A percentile compares a stretch with the other conserved stretches of the same genome.
Conservation (phyloP, 176 grass and related monocot species). For the Chrysopogon serrulatus region DNA sequence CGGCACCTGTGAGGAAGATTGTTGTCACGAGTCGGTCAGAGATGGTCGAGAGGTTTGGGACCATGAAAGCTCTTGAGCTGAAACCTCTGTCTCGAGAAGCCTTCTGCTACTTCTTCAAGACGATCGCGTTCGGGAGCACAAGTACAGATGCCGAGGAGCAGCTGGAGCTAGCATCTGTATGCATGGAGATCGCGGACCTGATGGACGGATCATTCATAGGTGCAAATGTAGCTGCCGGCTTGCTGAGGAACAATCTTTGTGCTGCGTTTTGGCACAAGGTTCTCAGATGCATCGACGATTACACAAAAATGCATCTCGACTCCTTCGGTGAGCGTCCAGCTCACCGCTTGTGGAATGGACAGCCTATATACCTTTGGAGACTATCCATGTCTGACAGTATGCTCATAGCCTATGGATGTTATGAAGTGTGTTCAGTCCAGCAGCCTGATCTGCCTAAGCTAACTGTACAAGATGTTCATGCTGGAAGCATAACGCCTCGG, state of each 20-base stretch:
- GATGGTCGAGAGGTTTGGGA: not conserved
- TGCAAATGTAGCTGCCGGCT: not conserved
- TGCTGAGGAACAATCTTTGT: not conserved
- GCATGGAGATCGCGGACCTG: not conserved
- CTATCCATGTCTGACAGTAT: not conserved
- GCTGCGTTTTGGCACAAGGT: not conserved
- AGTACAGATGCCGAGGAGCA: not conserved
- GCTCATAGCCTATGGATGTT: not conserved
- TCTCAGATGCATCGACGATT: not conserved
- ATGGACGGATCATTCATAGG: not conserved
- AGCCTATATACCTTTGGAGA: not conserved
- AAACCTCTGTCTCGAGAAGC: not conserved
- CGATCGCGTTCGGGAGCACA: not conserved
- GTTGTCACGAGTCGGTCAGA: not conserved
- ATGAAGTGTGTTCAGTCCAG: not conserved
- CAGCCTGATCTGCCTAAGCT: not conserved
- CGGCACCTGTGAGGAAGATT: not conserved
- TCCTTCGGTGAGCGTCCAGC: not conserved
- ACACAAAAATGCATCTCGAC: not conserved
- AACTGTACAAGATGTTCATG: not conserved
- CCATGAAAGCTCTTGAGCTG: not conserved
- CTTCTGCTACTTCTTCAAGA: conserved; percentile 8
- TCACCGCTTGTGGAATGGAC: not conserved
- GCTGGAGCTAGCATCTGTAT: not conserved
- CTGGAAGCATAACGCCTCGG: not conserved